phyloP scores from a whole-genome alignment of 768 basidiomycete species.

The Pulveroboletus frians region DNA sequence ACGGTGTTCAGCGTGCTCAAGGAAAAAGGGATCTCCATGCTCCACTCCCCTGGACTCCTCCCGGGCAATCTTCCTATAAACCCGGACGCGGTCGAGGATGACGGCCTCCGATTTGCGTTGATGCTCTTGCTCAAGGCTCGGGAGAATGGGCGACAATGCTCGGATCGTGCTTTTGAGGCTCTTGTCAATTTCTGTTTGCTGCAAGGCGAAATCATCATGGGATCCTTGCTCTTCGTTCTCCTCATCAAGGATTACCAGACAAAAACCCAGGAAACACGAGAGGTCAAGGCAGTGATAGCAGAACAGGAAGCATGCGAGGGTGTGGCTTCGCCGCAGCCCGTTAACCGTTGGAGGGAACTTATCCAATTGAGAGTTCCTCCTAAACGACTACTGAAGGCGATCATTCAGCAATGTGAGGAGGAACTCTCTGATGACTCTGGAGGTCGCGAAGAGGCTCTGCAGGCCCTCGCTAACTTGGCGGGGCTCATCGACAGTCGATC shows the following conservation, averaged over 20 bases:
- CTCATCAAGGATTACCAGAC: constrained; percentile 61
- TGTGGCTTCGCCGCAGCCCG: constrained; percentile 11
- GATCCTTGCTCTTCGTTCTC: constrained; percentile 61
- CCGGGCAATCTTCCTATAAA: constrained; percentile 28
- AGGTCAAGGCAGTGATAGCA: constrained; percentile 19
- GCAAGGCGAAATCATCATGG: constrained; percentile 78
- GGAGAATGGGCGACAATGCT: constrained; percentile 49
- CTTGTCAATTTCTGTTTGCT: constrained; percentile 61
- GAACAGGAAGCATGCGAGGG: constrained; percentile 15
- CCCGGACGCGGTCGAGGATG: constrained; percentile 34
- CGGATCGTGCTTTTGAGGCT: constrained; percentile 54
- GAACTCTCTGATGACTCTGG: constrained; percentile 28
- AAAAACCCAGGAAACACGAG: constrained; percentile 28
- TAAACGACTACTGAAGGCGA: constrained; percentile 31
- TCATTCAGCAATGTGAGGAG: constrained; percentile 27
- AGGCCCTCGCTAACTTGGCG: constrained; percentile 59
- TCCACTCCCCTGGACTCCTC: constrained; percentile 11
- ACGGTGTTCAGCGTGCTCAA: constrained; percentile 18
- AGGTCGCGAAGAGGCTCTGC: constrained; percentile 38
- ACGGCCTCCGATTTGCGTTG: constrained; percentile 46
- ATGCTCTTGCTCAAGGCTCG: constrained; percentile 49
- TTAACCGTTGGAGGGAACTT: constrained; percentile 19
- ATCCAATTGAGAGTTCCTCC: constrained; percentile 17
- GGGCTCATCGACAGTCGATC: constrained; percentile 45
- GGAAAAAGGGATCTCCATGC: constrained; percentile 14